Conservation (phyloP, 2,329 filamentous ascomycete species). For the Aureobasidium sp. region DNA sequence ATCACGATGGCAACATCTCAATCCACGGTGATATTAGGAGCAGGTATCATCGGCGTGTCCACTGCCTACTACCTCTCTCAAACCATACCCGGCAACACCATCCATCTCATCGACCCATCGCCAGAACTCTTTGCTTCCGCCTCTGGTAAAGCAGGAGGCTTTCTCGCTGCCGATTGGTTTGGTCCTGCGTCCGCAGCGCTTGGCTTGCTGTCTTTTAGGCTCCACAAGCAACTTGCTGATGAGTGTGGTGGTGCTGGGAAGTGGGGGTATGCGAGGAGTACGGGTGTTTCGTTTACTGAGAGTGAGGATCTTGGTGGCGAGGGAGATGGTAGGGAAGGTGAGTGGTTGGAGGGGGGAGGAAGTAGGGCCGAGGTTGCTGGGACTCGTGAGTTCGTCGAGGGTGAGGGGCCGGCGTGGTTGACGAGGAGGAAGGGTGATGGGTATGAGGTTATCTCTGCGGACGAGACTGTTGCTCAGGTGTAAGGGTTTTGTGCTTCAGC, state of each 20-base stretch:
- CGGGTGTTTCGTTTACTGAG: slow-evolving; percentile 39
- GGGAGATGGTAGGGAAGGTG: slow-evolving; percentile 41
- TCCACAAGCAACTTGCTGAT: slow-evolving; percentile 57
- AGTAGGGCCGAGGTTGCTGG: slow-evolving; percentile 50
- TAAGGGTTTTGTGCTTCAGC: slow-evolving; percentile 30
- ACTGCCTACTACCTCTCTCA: slow-evolving; percentile 63
- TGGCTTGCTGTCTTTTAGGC: slow-evolving; percentile 57
- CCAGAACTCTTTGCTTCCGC: slow-evolving; percentile 60
- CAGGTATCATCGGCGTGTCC: slow-evolving; percentile 60
- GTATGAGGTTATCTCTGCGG: slow-evolving; percentile 53
- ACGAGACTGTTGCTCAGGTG: slow-evolving; percentile 56
- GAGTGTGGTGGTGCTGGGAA: slow-evolving; percentile 45
- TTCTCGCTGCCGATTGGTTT: slow-evolving; percentile 57
- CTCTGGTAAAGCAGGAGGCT: slow-evolving; percentile 65
- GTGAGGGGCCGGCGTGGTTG: slow-evolving; percentile 49
- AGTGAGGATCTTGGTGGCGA: slow-evolving; percentile 8
- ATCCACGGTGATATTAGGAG: slow-evolving; percentile 55
- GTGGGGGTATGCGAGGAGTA: slow-evolving; percentile 53
- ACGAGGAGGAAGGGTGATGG: slow-evolving; percentile 44
- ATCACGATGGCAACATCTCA: background rate
- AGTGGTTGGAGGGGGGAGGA: slow-evolving; percentile 58
- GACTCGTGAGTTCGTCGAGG: slow-evolving; percentile 24
- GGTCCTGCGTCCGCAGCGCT: slow-evolving; percentile 22
- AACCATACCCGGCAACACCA: slow-evolving; percentile 33
- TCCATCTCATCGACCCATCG: slow-evolving; percentile 51